These are phyloP conservation scores for Kuraishia molischiana DNA, from an alignment of 805 yeast genomes.

Conservation along the genomic window DNA sequence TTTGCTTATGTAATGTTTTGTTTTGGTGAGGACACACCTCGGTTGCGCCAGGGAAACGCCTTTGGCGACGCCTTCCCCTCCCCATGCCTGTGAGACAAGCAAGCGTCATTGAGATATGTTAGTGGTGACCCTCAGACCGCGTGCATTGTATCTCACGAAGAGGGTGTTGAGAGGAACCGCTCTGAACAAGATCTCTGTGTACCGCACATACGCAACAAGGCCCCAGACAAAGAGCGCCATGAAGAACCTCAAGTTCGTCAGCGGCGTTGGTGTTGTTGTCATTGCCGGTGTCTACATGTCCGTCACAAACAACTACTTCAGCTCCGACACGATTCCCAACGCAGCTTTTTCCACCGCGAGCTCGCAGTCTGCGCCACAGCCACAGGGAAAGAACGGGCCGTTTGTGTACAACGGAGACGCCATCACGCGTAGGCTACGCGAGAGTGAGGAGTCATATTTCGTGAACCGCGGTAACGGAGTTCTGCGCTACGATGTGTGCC, in stretches of 20 bases:
- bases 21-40: too few relatives aligned
- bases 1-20: too few relatives aligned
- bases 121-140: slow-evolving; percentile 4
- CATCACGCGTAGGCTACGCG: slow-evolving; percentile 58
- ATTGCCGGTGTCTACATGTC: slow-evolving; percentile 22
- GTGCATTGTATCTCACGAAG: slow-evolving; percentile 1
- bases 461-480: slow-evolving; percentile 87
- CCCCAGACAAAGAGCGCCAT: too few relatives aligned
- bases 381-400: slow-evolving; percentile 40
- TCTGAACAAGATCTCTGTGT: too few relatives aligned
- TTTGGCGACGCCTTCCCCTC: too few relatives aligned
- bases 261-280: slow-evolving; percentile 21
- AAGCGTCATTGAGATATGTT: slow-evolving; percentile 4
- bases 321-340: slow-evolving; percentile 17
- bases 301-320: slow-evolving; percentile 15
- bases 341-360: slow-evolving; percentile 31
- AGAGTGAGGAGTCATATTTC: slow-evolving; percentile 67
- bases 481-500: slow-evolving; percentile 78
- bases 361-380: slow-evolving; percentile 25
- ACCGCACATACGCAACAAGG: too few relatives aligned
- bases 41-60: too few relatives aligned
- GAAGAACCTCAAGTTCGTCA: slow-evolving; percentile 17
- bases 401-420: slow-evolving; percentile 56
- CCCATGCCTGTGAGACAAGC: too few relatives aligned
- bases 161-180: not conserved